phyloP scores from a whole-genome alignment of 2,329 filamentous ascomycete genomes.

The Fonsecaea monophora region DNA sequence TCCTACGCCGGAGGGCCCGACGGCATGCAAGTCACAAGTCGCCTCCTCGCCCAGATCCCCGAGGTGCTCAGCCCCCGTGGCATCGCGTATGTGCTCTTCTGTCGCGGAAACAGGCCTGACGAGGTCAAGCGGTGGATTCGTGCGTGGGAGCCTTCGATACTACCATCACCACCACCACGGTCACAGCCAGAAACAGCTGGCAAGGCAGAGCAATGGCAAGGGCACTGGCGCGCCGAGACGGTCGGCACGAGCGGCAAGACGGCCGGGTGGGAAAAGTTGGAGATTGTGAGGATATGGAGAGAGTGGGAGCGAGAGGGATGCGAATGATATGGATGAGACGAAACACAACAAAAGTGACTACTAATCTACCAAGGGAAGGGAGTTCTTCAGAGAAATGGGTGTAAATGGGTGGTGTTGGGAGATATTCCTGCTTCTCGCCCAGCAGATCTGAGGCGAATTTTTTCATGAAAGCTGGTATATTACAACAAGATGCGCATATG shows the following conservation, averaged over 20 bases:
- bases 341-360: no score
- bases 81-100: conserved; percentile 87
- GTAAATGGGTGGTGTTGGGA: no score
- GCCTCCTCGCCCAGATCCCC: conserved; percentile 74
- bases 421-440: no score
- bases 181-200: no score
- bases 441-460: no score
- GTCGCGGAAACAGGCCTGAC: conserved; percentile 85
- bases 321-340: neutral
- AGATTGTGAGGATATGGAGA: conserved; percentile 85
- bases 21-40: conserved; percentile 92
- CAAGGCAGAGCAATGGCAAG: neutral
- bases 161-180: neutral
- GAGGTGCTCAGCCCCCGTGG: conserved; percentile 68
- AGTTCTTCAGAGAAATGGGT: no score
- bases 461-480: no score
- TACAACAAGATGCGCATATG: no score
- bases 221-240: conserved; percentile 73
- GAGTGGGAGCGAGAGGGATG: conserved; percentile 20
- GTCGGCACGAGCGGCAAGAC: conserved; percentile 84
- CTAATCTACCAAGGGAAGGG: no score
- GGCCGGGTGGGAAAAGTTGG: conserved; percentile 93
- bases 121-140: conserved; percentile 70
- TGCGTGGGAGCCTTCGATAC: conserved; percentile 55
- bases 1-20: conserved; percentile 88